Evolutionary conservation across 441 rosid genomes (phyloP).

Genomic region (Breynia disticha): DNA sequence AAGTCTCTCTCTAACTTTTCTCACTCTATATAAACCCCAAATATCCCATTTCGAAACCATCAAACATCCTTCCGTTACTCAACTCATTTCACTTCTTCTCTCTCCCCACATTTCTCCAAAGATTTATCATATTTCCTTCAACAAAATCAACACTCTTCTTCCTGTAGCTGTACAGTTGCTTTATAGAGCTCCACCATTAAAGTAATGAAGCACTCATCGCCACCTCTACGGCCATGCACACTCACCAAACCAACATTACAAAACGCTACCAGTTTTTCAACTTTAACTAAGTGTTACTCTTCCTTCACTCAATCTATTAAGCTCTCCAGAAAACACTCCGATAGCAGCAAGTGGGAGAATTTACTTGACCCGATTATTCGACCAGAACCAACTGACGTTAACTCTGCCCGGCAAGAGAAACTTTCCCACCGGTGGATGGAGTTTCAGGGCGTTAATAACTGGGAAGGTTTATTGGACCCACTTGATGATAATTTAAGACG

Average conservation of each 20-base stretch:
- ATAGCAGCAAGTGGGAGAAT: slow-evolving; percentile 26
- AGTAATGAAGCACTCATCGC: slow-evolving; percentile 25
- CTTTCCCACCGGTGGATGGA: slow-evolving; percentile 41
- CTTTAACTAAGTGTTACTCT: slow-evolving; percentile 9
- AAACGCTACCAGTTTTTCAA: not conserved
- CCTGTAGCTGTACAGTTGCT: too few species aligned
- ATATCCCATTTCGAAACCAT: too few species aligned
- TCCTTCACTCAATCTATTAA: slow-evolving; percentile 15
- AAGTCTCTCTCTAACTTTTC: slow-evolving; percentile 2
- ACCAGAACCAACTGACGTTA: not conserved
- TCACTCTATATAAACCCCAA: slow-evolving; percentile 19
- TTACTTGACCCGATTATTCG: slow-evolving; percentile 24
- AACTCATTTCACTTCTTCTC: too few species aligned
- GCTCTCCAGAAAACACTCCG: slow-evolving; percentile 12
- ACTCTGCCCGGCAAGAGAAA: not conserved
- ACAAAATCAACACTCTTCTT: too few species aligned
- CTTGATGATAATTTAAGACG: slow-evolving; percentile 44
- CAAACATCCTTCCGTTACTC: too few species aligned
- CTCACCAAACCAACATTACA: not conserved
- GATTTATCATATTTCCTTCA: too few species aligned
- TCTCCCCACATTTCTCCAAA: too few species aligned
- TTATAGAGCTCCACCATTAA: not conserved
- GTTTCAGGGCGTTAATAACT: slow-evolving; percentile 44
- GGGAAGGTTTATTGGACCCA: slow-evolving; percentile 58
- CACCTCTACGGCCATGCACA: slow-evolving; percentile 20